Conservation (phyloP, 23 red algal genomes). For the Gracilaria caudata region DNA sequence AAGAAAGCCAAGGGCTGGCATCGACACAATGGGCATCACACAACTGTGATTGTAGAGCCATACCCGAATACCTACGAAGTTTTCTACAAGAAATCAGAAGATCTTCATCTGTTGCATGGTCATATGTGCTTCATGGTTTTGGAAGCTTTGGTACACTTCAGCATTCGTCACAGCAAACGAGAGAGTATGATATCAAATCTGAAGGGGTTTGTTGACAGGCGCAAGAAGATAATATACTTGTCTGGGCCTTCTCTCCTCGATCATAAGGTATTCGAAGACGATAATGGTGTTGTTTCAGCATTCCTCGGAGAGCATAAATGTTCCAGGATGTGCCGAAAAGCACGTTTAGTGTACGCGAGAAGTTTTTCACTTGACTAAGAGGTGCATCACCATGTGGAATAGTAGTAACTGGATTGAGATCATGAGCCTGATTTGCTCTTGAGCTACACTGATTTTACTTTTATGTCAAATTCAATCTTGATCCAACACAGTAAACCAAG, state of each 20-base stretch:
- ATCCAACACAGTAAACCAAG: no score
- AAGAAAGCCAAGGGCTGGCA: background rate
- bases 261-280: background rate
- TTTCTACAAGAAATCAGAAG: slow-evolving; percentile 3
- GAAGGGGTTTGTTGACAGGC: slow-evolving; percentile 13
- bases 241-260: background rate
- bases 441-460: no score
- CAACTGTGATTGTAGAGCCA: background rate
- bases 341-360: background rate
- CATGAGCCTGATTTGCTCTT: no score
- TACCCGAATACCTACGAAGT: background rate
- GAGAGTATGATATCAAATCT: background rate
- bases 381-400: background rate
- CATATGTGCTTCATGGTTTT: background rate
- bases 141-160: slow-evolving; percentile 10
- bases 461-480: no score
- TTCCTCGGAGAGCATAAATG: background rate
- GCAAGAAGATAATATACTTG: background rate
- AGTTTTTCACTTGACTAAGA: no score
- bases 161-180: slow-evolving; percentile 3
- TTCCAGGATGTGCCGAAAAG: background rate
- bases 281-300: background rate
- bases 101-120: background rate
- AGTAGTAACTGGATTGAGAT: background rate
- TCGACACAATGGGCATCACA: background rate